A percentile compares a stretch with the other conserved stretches of the same genome.
Conservation (phyloP, 2,329 filamentous ascomycete species). For the Tolypocladium endophyticum region DNA sequence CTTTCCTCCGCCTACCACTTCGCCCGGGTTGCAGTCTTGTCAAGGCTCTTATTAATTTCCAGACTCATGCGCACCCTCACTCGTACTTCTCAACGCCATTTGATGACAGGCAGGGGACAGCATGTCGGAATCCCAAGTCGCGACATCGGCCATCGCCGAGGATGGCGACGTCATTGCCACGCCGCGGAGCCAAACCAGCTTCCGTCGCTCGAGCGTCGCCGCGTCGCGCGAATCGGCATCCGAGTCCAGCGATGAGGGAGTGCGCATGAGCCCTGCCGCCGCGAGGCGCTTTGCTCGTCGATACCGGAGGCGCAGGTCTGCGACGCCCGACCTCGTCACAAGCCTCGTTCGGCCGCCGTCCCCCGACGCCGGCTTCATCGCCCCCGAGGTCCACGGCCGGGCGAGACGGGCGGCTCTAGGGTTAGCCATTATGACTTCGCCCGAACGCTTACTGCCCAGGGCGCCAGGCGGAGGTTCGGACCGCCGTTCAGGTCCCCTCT, state of each 20-base stretch:
- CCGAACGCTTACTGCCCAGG: conserved; percentile 6
- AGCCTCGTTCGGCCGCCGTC: conserved; percentile 27
- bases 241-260: conserved; percentile 25
- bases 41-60: not conserved
- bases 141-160: not conserved
- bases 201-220: not conserved
- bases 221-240: conserved; percentile 12
- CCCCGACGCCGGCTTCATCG: conserved; percentile 22
- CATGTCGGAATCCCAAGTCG: not conserved
- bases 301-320: conserved; percentile 21
- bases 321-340: conserved; percentile 28
- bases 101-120: not conserved
- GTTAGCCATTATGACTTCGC: conserved; percentile 2
- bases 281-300: conserved; percentile 24
- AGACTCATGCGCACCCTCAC: not conserved
- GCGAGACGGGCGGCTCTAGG: conserved; percentile 9
- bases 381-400: conserved; percentile 14
- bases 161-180: not conserved
- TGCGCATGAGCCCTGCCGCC: conserved; percentile 22
- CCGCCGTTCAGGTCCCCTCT: conserved; percentile 22
- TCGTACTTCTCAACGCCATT: not conserved
- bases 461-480: conserved; percentile 13
- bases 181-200: not conserved
- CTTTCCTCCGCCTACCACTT: not conserved
- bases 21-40: not conserved